phyloP scores from a whole-genome alignment of 768 basidiomycete genomes.

The Solioccasus polychromus region DNA sequence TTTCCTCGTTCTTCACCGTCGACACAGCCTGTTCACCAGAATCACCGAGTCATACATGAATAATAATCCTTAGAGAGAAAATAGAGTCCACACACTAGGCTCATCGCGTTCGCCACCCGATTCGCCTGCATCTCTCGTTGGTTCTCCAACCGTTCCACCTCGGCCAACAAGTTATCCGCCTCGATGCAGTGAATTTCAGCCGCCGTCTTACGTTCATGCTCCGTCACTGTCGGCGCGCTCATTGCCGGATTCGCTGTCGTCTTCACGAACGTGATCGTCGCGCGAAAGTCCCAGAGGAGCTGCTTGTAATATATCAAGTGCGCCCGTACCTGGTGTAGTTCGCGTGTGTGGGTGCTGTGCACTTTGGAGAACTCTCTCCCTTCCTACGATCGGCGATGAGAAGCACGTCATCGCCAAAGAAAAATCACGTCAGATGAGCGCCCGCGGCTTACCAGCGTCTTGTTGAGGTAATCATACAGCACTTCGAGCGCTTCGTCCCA shows the following conservation, averaged over 20 bases:
- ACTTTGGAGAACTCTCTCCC: too few relatives aligned
- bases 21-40: slow-evolving; percentile 48
- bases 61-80: too few relatives aligned
- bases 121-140: slow-evolving; percentile 30
- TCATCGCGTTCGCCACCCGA: slow-evolving; percentile 32
- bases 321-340: slow-evolving; percentile 56
- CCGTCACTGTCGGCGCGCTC: slow-evolving; percentile 23
- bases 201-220: slow-evolving; percentile 21
- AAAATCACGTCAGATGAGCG: neutral
- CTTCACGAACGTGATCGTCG: slow-evolving; percentile 46
- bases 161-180: slow-evolving; percentile 44
- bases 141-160: slow-evolving; percentile 45
- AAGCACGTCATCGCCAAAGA: too few relatives aligned
- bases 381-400: slow-evolving; percentile 36
- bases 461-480: slow-evolving; percentile 48
- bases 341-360: slow-evolving; percentile 41
- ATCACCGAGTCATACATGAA: too few relatives aligned
- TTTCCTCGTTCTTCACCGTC: slow-evolving; percentile 54
- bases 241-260: slow-evolving; percentile 49
- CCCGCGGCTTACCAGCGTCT: slow-evolving; percentile 47
- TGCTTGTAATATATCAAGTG: slow-evolving; percentile 56
- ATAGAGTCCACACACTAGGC: slow-evolving; percentile 24
- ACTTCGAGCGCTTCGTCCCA: slow-evolving; percentile 61
- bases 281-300: slow-evolving; percentile 51
- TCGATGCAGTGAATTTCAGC: slow-evolving; percentile 43